phyloP scores from a whole-genome alignment of 2,329 filamentous ascomycete species.

The Hypoxylon sp. region DNA sequence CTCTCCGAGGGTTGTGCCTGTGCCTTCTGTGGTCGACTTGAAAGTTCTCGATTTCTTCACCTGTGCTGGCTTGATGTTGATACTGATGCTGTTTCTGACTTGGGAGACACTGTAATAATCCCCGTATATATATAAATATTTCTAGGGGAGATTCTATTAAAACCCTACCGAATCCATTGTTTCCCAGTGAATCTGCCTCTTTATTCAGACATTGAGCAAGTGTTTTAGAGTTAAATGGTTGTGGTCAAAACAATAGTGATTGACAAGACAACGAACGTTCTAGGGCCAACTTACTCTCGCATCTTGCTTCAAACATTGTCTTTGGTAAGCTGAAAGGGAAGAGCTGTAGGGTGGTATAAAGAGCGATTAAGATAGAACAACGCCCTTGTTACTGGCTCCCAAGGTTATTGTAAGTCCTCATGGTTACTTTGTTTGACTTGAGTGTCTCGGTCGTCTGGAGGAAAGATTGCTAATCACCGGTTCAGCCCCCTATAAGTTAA shows the following conservation, averaged over 20 bases:
- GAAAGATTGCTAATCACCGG: no score
- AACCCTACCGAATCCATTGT: neutral
- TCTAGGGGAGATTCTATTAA: neutral
- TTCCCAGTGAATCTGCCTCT: constrained; percentile 2
- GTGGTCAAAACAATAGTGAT: constrained; percentile 1
- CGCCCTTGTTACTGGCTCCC: neutral
- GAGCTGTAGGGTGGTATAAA: neutral
- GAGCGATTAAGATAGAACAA: neutral
- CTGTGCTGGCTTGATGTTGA: neutral
- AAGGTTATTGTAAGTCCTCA: neutral
- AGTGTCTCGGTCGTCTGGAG: neutral
- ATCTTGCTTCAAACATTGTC: neutral
- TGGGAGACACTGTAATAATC: neutral
- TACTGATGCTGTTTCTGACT: neutral
- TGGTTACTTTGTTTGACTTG: neutral
- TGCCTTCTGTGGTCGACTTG: neutral
- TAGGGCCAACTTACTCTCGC: neutral
- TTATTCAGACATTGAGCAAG: neutral
- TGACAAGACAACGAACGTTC: neutral
- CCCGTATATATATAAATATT: constrained; percentile 5
- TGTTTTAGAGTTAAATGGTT: neutral
- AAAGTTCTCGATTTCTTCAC: neutral
- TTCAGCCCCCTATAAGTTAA: no score
- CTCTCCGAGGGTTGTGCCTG: neutral
- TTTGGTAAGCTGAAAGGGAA: neutral